phyloP scores from a whole-genome alignment of 495 filamentous ascomycete species.

The Hypomontagnella monticulosa region DNA sequence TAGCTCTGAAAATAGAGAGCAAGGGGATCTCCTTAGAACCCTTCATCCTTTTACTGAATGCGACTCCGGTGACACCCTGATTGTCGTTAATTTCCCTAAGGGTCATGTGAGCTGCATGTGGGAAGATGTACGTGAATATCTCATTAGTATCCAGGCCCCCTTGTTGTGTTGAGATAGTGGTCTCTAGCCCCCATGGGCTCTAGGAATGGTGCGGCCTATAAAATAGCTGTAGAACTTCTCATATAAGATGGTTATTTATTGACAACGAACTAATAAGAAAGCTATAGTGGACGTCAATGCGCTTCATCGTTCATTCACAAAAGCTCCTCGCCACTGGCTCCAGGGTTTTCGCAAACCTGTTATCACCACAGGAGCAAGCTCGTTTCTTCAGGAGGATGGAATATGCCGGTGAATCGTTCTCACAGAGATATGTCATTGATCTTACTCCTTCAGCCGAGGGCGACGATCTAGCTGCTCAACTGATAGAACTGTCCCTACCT shows the following conservation, averaged over 20 bases:
- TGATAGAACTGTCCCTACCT: slow-evolving; percentile 67
- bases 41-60: slow-evolving; percentile 47
- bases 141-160: neutral
- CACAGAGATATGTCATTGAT: slow-evolving; percentile 63
- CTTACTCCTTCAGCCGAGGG: slow-evolving; percentile 68
- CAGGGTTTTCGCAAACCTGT: slow-evolving; percentile 57
- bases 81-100: slow-evolving; percentile 61
- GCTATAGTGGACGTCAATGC: slow-evolving; percentile 44
- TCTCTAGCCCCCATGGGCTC: too few species aligned
- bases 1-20: slow-evolving; percentile 25
- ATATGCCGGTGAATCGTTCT: neutral
- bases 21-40: slow-evolving; percentile 19
- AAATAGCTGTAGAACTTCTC: neutral
- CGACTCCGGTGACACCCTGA: slow-evolving; percentile 61
- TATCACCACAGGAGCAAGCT: slow-evolving; percentile 54
- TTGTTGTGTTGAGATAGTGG: neutral
- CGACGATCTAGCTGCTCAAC: slow-evolving; percentile 65
- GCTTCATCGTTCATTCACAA: slow-evolving; percentile 56
- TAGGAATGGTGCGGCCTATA: neutral
- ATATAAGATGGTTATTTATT: neutral
- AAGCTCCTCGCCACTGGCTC: slow-evolving; percentile 60
- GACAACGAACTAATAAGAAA: slow-evolving; percentile 9
- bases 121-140: slow-evolving; percentile 37
- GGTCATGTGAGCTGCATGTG: slow-evolving; percentile 39
- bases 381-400: slow-evolving; percentile 19